Base-by-base conservation (phyloP, 441 rosid genomes). In the Populus hybrid region DNA sequence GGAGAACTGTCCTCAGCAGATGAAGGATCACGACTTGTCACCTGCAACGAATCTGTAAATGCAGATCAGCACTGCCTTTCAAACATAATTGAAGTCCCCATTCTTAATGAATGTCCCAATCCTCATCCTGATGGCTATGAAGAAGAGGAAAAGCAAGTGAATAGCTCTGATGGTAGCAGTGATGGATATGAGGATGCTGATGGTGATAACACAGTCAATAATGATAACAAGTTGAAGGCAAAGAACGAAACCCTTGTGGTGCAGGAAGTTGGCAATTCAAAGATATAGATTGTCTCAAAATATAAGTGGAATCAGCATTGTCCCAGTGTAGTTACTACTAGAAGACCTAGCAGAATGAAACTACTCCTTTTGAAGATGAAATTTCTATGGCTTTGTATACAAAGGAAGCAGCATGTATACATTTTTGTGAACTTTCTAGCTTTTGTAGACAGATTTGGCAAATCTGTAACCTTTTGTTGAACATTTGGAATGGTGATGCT, bases 81-180 rank as follows among this genome's bases (percentile, higher is more conserved):
- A 46, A 46, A 14, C 57, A 12, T 46, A 4, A 46, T 46, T 12
- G 57, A 5, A 46, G 57, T 12, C 57, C 57, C 57, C 57, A 46
- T 14, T 46, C 8, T 42, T 26, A 10, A 30, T 46, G 34, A 21
- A 46, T 50, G 20, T 28, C 23, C 11, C 54, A 65, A 46, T 46
- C 46, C 23, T 64, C 61, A 35, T 21, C 21, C 70, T 8, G 36
- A 74, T 42, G 34, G 42, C 23, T 21, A 36, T 67, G 74, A 70
- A 76, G 80, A 69, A 63, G 54, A 69, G 64, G 73, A 69, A 42
- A 14, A 35, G n/a, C 24, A 20, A 63, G 76, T 24, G 35, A 16
- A 26, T 10, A 0, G 54, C 81, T 75, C 50, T 8, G 79, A 42
- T 67, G 57, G 68, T 30, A 66, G 30, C 1, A 6, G 26, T 46